A percentile compares a stretch with the other conserved stretches of the same genome.
phyloP scores from a whole-genome alignment of 1,284 basidiomycete species.

The Ceraceosorus guamensis region DNA sequence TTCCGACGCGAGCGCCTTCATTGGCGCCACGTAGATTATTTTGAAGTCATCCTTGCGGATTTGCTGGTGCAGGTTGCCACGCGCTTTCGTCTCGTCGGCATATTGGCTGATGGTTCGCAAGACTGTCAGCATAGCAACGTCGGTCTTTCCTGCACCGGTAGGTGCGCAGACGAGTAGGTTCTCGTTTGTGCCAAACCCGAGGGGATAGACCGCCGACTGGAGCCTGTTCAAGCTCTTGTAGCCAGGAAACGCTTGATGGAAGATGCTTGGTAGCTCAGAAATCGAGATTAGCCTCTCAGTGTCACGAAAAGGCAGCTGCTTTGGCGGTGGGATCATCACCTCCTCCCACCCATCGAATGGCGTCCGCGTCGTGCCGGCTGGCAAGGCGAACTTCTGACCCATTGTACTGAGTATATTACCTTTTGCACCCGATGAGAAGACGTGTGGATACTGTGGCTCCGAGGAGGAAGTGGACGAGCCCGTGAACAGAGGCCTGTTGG shows the following conservation, averaged over 20 bases:
- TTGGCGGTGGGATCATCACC: conserved; percentile 80
- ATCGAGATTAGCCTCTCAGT: conserved; percentile 70
- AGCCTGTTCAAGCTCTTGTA: conserved; percentile 85
- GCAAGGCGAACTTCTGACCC: conserved; percentile 71
- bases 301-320: conserved; percentile 65
- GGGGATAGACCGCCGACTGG: conserved; percentile 88
- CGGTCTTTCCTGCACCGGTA: conserved; percentile 74
- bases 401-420: conserved; percentile 66
- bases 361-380: conserved; percentile 69
- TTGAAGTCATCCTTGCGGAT: conserved; percentile 61
- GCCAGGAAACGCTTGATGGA: conserved; percentile 79
- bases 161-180: conserved; percentile 72
- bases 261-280: conserved; percentile 68
- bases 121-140: conserved; percentile 91
- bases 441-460: conserved; percentile 65
- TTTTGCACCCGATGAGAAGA: conserved; percentile 69
- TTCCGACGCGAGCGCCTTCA: conserved; percentile 96
- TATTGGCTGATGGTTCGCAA: conserved; percentile 78
- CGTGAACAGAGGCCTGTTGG: conserved; percentile 63
- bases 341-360: conserved; percentile 59
- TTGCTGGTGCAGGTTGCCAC: conserved; percentile 57
- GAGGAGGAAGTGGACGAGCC: conserved; percentile 58
- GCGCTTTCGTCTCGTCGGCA: conserved; percentile 48
- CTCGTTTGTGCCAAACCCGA: conserved; percentile 88
- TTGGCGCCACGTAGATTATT: conserved; percentile 96